Base-by-base conservation (phyloP, 129 eudicot genomes). In the Tagetes patula region DNA sequence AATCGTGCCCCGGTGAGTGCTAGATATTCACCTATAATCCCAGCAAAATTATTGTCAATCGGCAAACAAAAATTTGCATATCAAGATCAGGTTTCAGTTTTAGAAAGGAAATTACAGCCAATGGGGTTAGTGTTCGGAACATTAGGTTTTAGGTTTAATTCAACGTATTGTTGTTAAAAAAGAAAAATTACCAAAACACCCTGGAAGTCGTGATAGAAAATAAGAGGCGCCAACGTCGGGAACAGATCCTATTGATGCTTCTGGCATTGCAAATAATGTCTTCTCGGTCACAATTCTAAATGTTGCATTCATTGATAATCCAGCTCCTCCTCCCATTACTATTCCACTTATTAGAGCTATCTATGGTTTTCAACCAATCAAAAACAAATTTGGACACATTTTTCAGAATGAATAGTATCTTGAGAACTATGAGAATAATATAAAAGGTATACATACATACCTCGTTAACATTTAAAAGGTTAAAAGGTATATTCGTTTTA, bases 261-360 rank as follows among this genome's bases (percentile, higher is more conserved):
- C 74, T 0, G 82, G 82, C 82, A 79, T 79, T 71, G 82, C 78
- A 36, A 65, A 73, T 65, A 72, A 0, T 12, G 90, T 76, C 4
- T 82, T 82, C 69, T 85, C 87, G 0, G 90, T 85, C 1, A 74
- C 90, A 14, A 85, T 70, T 39, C 85, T 76, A 43, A 77, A 85
- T 9, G 61, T 39, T 27, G 81, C 83, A 49, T 85, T 66, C 82
- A 82, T 85, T 3, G 87, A 79, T 31, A 82, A 50, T 20, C 90
- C 87, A 14, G 87, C 90, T 2, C 90, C 90, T 69, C 85, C 90
- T 13, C 90, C 90, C 90, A 85, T 85, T 13, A 85, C 85, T 12
- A 77, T 73, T 30, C 90, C 90, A 59, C 82, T 34, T 5, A 85
- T 9, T 36, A 85, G 38, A 8, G 78, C 72, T 45, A 85, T 77